Conservation (phyloP, 495 filamentous ascomycete species). For the Jackrogersella multiformis region DNA sequence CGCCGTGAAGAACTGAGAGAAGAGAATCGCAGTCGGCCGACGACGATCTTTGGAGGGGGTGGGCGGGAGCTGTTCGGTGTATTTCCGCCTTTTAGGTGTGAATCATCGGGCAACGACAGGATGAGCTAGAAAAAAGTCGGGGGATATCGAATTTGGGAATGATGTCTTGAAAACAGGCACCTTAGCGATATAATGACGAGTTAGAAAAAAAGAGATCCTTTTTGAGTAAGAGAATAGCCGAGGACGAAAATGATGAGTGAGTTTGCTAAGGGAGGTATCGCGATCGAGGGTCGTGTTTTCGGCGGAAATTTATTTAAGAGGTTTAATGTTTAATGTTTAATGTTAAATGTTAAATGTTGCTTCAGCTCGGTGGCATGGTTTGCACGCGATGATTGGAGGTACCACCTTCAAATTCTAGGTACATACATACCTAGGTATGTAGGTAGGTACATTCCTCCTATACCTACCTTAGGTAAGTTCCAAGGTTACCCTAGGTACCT, state of each 20-base stretch:
- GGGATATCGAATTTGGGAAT: not conserved
- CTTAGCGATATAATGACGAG: too few species aligned
- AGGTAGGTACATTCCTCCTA: not conserved
- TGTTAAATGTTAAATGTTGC: too few species aligned
- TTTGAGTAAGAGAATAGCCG: not conserved
- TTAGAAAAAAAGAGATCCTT: not conserved
- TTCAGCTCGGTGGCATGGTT: conserved; percentile 31
- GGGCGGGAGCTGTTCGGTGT: conserved; percentile 39
- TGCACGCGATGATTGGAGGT: conserved; percentile 36
- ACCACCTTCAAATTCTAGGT: conserved; percentile 2
- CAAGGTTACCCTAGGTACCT: too few species aligned
- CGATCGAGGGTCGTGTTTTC: conserved; percentile 15
- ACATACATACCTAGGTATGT: not conserved
- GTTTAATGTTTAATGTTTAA: conserved; percentile 7
- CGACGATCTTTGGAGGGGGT: conserved; percentile 43
- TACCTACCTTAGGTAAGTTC: not conserved
- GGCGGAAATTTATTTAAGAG: conserved; percentile 17
- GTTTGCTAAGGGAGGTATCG: conserved; percentile 3
- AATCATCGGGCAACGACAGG: conserved; percentile 40
- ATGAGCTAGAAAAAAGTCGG: conserved; percentile 3
- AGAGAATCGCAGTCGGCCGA: conserved; percentile 36
- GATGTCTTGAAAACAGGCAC: not conserved
- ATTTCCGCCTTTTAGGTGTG: conserved; percentile 42
- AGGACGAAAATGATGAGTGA: not conserved
- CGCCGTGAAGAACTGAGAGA: conserved; percentile 4